Base-by-base conservation (phyloP, 495 filamentous ascomycete genomes). In the Bryoglossum gracile region DNA sequence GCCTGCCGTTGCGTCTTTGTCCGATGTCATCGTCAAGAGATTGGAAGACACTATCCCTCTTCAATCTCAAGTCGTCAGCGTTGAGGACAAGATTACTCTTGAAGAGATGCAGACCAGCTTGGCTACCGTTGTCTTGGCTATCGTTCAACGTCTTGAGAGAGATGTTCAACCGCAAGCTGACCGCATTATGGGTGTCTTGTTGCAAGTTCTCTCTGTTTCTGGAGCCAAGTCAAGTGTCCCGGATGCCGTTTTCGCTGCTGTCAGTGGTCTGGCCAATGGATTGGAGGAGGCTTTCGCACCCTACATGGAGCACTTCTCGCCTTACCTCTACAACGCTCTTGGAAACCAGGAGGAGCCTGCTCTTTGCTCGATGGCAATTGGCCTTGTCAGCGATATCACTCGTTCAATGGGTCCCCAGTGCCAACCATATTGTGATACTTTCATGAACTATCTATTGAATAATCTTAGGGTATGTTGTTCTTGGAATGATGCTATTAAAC, bases 21-120 rank as follows among this genome's bases (percentile, higher is more conserved):
- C 83, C 5, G 80, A 84, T 39, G 81, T 95, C 17, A 82, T 94
- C 51, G 75, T 97, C 51, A 81, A 91, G 64, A 86, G 92, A 33
- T 72, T 98, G 21, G 84, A 95, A 66, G 83, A 89, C 58, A 96
- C 94, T 0, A 73, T 97, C 43, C 80, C 82, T n/a, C 81, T 97
- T 70, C 89, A 94, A 61, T 72, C 78, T 51, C 94, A 98, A 68
- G 88, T 97, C 46, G 90, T 97, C 47, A 95, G 88, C 65, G 84
- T 95, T 10, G 92, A 98, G 68, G 92, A 98, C 66, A 86, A 82
- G 58, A 86, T 95, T 38, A 90, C 84, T 2, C 72, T 98, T 26
- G 90, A 97, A 63, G 92, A 98, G 62, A 95, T 98, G 77, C 91
- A 97, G 71, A 95, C 89, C 5, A 95, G 90, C 66, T 75, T 98